These are phyloP conservation scores for Pyrus communis DNA, from an alignment of 306 rosid genomes.

Conservation along the genomic window DNA sequence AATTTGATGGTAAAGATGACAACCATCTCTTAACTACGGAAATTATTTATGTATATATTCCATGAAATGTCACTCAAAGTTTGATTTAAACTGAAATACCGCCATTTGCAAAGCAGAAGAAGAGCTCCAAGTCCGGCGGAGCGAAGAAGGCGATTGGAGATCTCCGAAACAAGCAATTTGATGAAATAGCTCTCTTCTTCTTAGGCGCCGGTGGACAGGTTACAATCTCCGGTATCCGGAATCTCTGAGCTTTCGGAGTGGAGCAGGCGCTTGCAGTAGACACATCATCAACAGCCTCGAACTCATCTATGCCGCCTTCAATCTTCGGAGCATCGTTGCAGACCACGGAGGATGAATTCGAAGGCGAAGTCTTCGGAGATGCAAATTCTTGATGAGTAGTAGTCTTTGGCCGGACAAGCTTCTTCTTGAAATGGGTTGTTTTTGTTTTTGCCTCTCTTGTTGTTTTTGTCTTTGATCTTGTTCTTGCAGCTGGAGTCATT, in stretches of 20 bases:
- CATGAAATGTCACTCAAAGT: neutral
- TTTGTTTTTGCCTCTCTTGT: conserved; percentile 19
- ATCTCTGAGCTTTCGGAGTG: conserved; percentile 76
- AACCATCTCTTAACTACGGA: neutral
- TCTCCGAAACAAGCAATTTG: conserved; percentile 44
- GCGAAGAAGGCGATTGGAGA: conserved; percentile 77
- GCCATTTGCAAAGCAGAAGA: conserved; percentile 51
- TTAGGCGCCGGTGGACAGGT: conserved; percentile 94
- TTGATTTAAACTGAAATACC: conserved; percentile 61
- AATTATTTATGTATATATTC: conserved; percentile 21
- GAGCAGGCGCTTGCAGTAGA: conserved; percentile 36
- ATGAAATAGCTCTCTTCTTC: conserved; percentile 53
- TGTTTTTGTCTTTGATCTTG: conserved; percentile 12
- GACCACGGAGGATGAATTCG: conserved; percentile 23
- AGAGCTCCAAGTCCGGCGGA: conserved; percentile 86
- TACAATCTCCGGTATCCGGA: conserved; percentile 61
- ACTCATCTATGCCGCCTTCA: conserved; percentile 7
- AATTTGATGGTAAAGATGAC: neutral
- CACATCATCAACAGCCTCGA: conserved; percentile 31
- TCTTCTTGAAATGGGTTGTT: conserved; percentile 26
- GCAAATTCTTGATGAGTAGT: neutral
- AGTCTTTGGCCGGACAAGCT: neutral
- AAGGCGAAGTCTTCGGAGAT: conserved; percentile 10
- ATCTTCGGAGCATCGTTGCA: conserved; percentile 25
- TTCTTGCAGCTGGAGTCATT: conserved; percentile 57